These are phyloP conservation scores for Trametes maxima DNA, from an alignment of 768 basidiomycete species.

Conservation along the genomic window DNA sequence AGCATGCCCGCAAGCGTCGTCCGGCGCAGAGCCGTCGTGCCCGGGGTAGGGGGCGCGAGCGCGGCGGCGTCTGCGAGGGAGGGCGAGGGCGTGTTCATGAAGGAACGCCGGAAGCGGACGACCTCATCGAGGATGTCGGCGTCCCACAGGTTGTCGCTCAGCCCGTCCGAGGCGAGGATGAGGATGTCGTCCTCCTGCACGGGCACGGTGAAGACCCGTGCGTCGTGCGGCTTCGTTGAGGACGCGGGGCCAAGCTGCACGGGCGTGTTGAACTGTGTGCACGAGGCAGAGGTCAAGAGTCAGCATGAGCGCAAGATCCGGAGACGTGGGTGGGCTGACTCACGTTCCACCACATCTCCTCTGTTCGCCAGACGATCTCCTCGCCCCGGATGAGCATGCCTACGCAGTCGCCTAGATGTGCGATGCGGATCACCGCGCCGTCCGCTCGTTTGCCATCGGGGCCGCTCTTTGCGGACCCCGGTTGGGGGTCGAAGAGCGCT, in stretches of 20 bases:
- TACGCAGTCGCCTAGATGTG: slow-evolving; percentile 88
- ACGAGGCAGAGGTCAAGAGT: slow-evolving; percentile 1
- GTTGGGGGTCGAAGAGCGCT: slow-evolving; percentile 21
- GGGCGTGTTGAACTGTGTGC: slow-evolving; percentile 60
- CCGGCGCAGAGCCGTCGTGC: slow-evolving; percentile 41
- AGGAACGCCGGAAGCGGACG: slow-evolving; percentile 51
- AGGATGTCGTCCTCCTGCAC: slow-evolving; percentile 75
- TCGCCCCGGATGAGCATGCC: slow-evolving; percentile 82
- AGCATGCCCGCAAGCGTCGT: slow-evolving; percentile 68
- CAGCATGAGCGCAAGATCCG: background rate
- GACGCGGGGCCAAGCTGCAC: slow-evolving; percentile 64
- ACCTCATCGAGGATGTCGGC: slow-evolving; percentile 86
- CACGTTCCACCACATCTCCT: slow-evolving; percentile 92
- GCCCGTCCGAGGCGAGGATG: slow-evolving; percentile 79
- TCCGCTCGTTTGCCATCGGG: slow-evolving; percentile 36
- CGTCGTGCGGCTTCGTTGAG: slow-evolving; percentile 63
- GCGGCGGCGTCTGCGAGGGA: slow-evolving; percentile 9
- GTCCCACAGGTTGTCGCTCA: slow-evolving; percentile 89
- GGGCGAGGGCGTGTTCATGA: slow-evolving; percentile 19
- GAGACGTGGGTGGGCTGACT: slow-evolving; percentile 34
- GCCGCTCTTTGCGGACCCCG: slow-evolving; percentile 13
- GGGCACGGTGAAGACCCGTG: slow-evolving; percentile 69
- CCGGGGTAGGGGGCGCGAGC: slow-evolving; percentile 8
- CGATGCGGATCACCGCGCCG: slow-evolving; percentile 72
- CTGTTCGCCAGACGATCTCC: slow-evolving; percentile 79